These are phyloP conservation scores for Colletotrichum cordylinicola DNA, from an alignment of 2,329 filamentous ascomycete species.

Conservation along the genomic window DNA sequence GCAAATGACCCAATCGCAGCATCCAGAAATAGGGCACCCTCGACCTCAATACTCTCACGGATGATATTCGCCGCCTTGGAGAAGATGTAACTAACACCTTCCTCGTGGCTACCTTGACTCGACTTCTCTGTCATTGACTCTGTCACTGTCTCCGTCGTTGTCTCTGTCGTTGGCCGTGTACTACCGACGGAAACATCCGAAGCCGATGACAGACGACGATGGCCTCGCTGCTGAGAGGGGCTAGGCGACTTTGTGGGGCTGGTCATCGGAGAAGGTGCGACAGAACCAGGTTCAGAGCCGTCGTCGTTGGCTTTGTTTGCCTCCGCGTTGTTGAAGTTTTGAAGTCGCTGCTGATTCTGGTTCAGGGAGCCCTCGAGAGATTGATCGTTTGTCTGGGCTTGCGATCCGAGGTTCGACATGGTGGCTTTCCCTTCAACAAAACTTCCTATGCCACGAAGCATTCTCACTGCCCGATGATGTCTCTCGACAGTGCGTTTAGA, in stretches of 20 bases:
- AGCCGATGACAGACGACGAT: rapidly evolving
- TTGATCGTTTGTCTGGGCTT: neutral
- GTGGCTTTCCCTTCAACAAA: slow-evolving; percentile 40
- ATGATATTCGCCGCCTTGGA: slow-evolving; percentile 50
- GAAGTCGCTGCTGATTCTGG: slow-evolving; percentile 13
- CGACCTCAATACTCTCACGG: slow-evolving; percentile 42
- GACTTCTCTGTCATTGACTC: neutral
- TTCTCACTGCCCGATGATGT: slow-evolving; percentile 37
- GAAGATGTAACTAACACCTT: slow-evolving; percentile 36
- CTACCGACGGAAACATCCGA: neutral
- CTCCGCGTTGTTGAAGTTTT: neutral
- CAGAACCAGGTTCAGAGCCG: neutral
- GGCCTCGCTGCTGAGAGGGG: neutral
- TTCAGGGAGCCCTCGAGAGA: slow-evolving; percentile 23
- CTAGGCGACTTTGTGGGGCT: neutral
- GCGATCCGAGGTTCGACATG: slow-evolving; percentile 25
- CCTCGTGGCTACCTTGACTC: neutral
- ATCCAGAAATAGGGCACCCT: slow-evolving; percentile 18
- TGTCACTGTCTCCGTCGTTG: slow-evolving; percentile 19
- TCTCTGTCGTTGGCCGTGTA: slow-evolving; percentile 26
- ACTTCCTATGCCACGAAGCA: slow-evolving; percentile 39
- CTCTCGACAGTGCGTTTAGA: slow-evolving; percentile 28
- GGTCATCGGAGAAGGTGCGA: neutral
- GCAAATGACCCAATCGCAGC: slow-evolving; percentile 30
- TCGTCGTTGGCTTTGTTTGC: neutral